Base-by-base conservation (phyloP, 2,329 filamentous ascomycete species). In the Lasiodiplodia sp. region DNA sequence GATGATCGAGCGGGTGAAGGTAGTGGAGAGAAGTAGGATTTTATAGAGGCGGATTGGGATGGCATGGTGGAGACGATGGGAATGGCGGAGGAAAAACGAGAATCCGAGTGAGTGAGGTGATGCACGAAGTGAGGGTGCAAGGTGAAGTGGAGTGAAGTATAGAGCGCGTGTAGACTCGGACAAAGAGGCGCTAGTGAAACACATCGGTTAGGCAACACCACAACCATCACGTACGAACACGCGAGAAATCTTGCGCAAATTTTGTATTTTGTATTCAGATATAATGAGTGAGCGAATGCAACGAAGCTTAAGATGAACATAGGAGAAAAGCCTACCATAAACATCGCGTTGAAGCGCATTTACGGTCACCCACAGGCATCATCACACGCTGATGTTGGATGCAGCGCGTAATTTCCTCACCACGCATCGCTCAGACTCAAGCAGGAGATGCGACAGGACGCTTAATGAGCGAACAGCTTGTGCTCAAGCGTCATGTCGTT, bases 401-500 rank as follows among this genome's bases (percentile, higher is more conserved):
- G 34, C 56, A 63, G 56, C 66, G 57, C 66, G 31, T 37, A 63
- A 16, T 12, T 18, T n/a, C 25, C 16, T 63, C 56, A 63, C 56
- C 23, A 28, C 23, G 18, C 47, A 44, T 37, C 18, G 23, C n/a
- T 49, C 37, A 14, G 31, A 21, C 11, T 21, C 40, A 18, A 44
- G 25, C 25, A 55, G 28, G 28, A n/a, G 28, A 21, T 23, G 18
- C 18, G 11, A 12, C 23, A 38, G 7, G 23, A 31, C 28, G 65
- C 55, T 67, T 34, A 67, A 47, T 64, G 60, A 67, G 65, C 65
- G 80, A 97, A 94, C 72, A 98, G 88, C 89, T 98, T 99, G 86
- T 98, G 95, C 88, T 99, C 96, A 66, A 98, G 88, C 51, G 94
- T 97, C 96, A 99, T 99, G 81, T 99, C 96, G 69, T 91, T 96